These are phyloP conservation scores for Populus hybrid DNA, from an alignment of 441 rosid species.

Conservation along the genomic window DNA sequence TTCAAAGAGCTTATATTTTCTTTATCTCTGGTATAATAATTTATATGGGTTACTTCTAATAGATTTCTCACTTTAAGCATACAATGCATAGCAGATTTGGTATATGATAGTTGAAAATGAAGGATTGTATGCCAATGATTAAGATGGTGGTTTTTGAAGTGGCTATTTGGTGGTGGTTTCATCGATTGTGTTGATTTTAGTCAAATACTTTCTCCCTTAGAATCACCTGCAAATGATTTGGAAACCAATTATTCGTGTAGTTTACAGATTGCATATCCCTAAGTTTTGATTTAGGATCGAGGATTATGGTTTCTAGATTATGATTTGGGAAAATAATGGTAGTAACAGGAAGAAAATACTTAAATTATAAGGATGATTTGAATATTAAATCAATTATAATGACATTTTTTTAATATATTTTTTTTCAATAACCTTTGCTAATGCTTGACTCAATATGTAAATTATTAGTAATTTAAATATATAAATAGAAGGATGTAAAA, in stretches of 20 bases:
- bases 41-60: neutral
- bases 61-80: neutral
- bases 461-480: too few species aligned
- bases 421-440: too few species aligned
- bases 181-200: neutral
- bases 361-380: neutral
- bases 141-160: too few species aligned
- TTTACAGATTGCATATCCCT: too few species aligned
- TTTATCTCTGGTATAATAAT: too few species aligned
- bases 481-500: neutral
- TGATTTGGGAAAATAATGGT: neutral
- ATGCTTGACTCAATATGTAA: neutral
- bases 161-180: neutral
- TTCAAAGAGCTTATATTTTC: too few species aligned
- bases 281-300: too few species aligned
- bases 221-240: too few species aligned
- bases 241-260: too few species aligned
- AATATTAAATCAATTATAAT: neutral
- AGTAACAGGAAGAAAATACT: too few species aligned
- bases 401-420: too few species aligned
- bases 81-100: neutral
- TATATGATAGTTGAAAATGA: neutral
- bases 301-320: too few species aligned
- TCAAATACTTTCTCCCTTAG: neutral
- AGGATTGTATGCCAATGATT: neutral